phyloP scores from a whole-genome alignment of 371 early-diverging fungal species.

The Mortierella sp. region DNA sequence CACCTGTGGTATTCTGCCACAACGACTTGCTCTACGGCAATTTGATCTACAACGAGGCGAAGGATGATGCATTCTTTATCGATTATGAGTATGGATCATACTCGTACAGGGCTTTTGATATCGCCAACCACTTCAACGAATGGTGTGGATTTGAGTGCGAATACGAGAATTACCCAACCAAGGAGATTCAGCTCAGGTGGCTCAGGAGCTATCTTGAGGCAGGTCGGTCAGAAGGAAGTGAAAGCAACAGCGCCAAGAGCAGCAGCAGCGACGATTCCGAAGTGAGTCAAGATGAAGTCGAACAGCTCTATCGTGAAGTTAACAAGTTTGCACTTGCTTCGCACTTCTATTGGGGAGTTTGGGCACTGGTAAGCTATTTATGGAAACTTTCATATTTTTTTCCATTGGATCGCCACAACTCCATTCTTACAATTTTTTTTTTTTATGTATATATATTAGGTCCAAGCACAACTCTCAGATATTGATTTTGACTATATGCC shows the following conservation, averaged over 20 bases:
- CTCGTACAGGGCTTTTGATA: constrained; percentile 91
- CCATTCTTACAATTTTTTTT: neutral
- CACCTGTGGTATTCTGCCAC: constrained; percentile 93
- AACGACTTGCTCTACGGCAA: constrained; percentile 93
- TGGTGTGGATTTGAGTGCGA: constrained; percentile 92
- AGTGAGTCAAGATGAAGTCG: constrained; percentile 67
- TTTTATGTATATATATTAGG: constrained; percentile 29
- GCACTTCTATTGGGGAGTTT: constrained; percentile 94
- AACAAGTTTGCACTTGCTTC: constrained; percentile 88
- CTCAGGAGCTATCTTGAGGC: constrained; percentile 64
- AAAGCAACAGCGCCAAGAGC: constrained; percentile 7
- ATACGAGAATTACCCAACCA: constrained; percentile 84
- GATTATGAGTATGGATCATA: constrained; percentile 96
- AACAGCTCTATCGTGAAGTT: constrained; percentile 79
- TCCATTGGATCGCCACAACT: neutral
- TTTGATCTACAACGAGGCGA: constrained; percentile 79
- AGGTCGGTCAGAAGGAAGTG: constrained; percentile 15
- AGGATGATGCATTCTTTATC: constrained; percentile 79
- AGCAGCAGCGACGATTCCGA: neutral
- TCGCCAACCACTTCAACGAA: constrained; percentile 96
- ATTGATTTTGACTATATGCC: constrained; percentile 94
- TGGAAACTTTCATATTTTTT: neutral
- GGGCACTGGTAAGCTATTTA: constrained; percentile 75
- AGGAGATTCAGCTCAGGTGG: constrained; percentile 81
- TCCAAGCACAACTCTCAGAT: constrained; percentile 90